These are phyloP conservation scores for Mycena metata DNA, from an alignment of 768 basidiomycete species.

Conservation along the genomic window DNA sequence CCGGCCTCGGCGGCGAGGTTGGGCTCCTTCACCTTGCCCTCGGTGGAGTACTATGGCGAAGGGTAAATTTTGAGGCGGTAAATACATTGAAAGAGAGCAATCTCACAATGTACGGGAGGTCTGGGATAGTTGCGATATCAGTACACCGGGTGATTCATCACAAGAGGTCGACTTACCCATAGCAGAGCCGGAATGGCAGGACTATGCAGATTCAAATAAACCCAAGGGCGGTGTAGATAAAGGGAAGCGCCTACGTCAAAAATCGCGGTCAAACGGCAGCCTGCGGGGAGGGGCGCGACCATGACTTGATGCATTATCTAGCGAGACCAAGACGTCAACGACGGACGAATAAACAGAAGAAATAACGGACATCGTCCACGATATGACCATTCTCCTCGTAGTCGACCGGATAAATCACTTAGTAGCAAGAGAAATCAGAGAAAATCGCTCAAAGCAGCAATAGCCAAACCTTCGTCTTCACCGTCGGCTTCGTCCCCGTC, in stretches of 20 bases:
- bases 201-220: slow-evolving; percentile 55
- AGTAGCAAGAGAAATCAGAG: background rate
- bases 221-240: background rate
- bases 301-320: slow-evolving; percentile 84
- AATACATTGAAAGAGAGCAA: background rate
- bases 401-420: slow-evolving; percentile 88
- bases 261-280: slow-evolving; percentile 90
- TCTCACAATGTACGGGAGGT: slow-evolving; percentile 77
- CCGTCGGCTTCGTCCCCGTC: slow-evolving; percentile 91
- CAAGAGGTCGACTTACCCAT: slow-evolving; percentile 64
- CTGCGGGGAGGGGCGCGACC: slow-evolving; percentile 84
- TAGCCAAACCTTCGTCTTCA: slow-evolving; percentile 75
- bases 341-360: too few relatives aligned
- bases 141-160: background rate
- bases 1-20: slow-evolving; percentile 91
- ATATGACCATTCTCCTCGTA: slow-evolving; percentile 77
- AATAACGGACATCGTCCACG: too few relatives aligned
- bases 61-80: background rate
- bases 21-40: slow-evolving; percentile 96
- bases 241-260: slow-evolving; percentile 72
- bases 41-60: slow-evolving; percentile 82
- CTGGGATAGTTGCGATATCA: slow-evolving; percentile 48
- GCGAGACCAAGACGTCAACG: too few relatives aligned
- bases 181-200: slow-evolving; percentile 91
- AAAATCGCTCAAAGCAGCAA: background rate